Percentiles rank a stretch among this genome's conserved stretches.
phyloP scores from a whole-genome alignment of 208 protist genomes.

The Tritrichomonas foetus region DNA sequence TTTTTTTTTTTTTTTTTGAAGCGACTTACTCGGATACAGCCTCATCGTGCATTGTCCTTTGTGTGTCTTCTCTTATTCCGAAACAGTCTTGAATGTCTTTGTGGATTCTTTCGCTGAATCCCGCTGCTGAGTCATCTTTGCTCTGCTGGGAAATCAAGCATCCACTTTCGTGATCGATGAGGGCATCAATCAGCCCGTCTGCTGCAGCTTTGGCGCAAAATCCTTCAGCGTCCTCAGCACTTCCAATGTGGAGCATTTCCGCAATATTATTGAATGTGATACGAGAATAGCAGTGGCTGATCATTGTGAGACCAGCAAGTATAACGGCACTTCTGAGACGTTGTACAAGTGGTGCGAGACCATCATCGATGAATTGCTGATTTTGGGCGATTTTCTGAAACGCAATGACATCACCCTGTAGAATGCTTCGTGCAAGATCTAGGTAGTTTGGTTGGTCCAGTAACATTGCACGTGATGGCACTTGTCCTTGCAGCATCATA shows the following conservation, averaged over 20 bases:
- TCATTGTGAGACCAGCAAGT: slow-evolving; percentile 15
- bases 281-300: not conserved
- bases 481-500: slow-evolving; percentile 39
- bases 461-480: slow-evolving; percentile 7
- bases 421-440: not conserved
- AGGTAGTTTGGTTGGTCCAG: not conserved
- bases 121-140: not conserved
- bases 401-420: not conserved
- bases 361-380: not conserved
- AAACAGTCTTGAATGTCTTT: slow-evolving; percentile 35
- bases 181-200: not conserved
- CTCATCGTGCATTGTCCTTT: slow-evolving; percentile 35
- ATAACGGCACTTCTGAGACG: not conserved
- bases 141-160: not conserved
- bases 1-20: too few relatives aligned
- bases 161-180: not conserved
- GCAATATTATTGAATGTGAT: slow-evolving; percentile 7
- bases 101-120: slow-evolving; percentile 5
- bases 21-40: too few relatives aligned
- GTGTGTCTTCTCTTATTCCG: slow-evolving; percentile 39
- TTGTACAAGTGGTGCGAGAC: not conserved
- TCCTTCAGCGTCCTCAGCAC: slow-evolving; percentile 35
- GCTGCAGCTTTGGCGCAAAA: slow-evolving; percentile 32
- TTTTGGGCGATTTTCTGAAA: not conserved
- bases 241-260: not conserved